Evolutionary conservation across 371 early-diverging fungal genomes (phyloP).

Genomic region (Mucor ambiguus): DNA sequence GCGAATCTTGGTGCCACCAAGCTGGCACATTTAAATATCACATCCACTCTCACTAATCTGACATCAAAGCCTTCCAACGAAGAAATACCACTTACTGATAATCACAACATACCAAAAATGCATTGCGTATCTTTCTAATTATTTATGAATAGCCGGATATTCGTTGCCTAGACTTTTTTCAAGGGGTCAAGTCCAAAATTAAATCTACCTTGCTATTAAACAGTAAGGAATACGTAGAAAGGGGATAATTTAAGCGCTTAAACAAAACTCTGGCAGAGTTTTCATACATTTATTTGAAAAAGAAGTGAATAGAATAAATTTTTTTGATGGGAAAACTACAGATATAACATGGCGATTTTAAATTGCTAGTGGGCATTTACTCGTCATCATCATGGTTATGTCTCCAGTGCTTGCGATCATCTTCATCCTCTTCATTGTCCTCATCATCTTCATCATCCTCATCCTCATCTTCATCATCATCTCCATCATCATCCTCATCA

Average conservation of each 20-base stretch:
- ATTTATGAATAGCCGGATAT: background rate
- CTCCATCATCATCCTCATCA: background rate
- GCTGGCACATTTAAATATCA: too few species aligned
- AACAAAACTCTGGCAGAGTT: background rate
- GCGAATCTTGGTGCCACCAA: too few species aligned
- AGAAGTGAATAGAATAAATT: background rate
- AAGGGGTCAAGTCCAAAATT: background rate
- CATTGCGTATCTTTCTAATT: background rate
- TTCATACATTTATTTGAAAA: background rate
- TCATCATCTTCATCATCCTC: background rate
- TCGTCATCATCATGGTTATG: background rate
- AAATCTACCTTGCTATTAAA: background rate
- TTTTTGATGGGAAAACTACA: slow-evolving; percentile 3
- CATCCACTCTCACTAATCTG: too few species aligned
- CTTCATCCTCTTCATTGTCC: background rate
- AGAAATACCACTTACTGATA: too few species aligned
- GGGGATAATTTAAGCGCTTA: background rate
- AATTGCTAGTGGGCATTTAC: background rate
- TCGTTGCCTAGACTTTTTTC: background rate
- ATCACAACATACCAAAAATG: background rate
- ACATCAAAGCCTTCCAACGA: too few species aligned
- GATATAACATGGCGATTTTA: background rate
- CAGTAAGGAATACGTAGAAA: background rate
- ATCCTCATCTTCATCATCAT: background rate
- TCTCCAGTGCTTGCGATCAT: background rate